These are phyloP conservation scores for Venustampulla echinocandica DNA, from an alignment of 495 filamentous ascomycete genomes.

Conservation along the genomic window DNA sequence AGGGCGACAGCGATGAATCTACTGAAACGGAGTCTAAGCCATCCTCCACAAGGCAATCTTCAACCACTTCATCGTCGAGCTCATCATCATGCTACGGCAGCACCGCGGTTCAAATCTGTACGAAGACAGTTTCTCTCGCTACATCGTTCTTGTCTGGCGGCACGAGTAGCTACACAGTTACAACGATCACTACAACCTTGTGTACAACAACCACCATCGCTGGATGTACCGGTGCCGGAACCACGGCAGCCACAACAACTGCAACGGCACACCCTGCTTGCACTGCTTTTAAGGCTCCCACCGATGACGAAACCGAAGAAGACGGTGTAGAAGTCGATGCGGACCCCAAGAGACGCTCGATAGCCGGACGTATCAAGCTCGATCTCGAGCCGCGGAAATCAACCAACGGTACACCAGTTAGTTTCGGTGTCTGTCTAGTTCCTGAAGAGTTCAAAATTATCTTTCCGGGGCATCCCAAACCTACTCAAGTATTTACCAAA, in stretches of 20 bases:
- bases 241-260: background rate
- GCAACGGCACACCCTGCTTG: background rate
- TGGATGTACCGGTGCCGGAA: conserved; percentile 1
- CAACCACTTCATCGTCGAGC: background rate
- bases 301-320: background rate
- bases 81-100: background rate
- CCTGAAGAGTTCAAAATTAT: background rate
- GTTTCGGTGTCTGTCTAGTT: background rate
- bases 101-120: background rate
- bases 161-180: background rate
- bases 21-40: background rate
- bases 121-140: background rate
- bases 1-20: background rate
- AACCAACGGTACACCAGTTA: background rate
- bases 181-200: background rate
- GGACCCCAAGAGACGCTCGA: background rate
- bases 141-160: background rate
- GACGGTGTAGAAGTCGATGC: background rate
- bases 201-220: background rate
- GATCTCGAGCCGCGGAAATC: background rate
- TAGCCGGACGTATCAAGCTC: background rate
- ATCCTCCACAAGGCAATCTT: background rate
- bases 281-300: background rate
- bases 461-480: background rate
- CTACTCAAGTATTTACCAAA: background rate